Base-by-base conservation (phyloP, 345 rosid genomes). In the Erucastrum elatum region DNA sequence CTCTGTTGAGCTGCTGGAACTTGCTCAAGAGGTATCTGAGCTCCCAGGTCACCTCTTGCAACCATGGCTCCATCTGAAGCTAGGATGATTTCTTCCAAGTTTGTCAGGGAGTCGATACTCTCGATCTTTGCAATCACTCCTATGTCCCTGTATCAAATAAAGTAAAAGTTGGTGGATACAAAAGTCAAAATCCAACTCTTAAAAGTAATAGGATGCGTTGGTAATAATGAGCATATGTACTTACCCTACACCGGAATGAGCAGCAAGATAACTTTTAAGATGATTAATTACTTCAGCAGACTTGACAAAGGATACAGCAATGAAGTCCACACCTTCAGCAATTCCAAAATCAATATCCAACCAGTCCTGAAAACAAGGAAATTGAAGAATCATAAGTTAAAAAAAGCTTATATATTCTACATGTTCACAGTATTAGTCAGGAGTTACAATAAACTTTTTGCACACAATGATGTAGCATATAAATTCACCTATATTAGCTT, bases 61-160 rank as follows among this genome's bases (percentile, higher is more conserved):
- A 95, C 99, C 99, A 95, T 95, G 81, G 99, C 99, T 80, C 99
- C 99, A 85, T 93, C 98, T 59, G 99, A 93, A 75, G 97, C 95
- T 81, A 26, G 84, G 61, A 93, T 84, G 60, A 96, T 96, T 73
- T 90, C 97, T 85, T 93, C 95, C 85, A 96, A 87, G 83, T 91
- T 96, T 80, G 74, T 90, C 76, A 96, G 75, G 2, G 99, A 96
- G 80, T 93, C 98, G 13, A 91, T 85, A 75, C 99, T 96, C 85
- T 96, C 98, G 58, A 96, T 93, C 87, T 96, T 96, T 67, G 98
- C 98, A 84, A 96, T 85, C 69, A 96, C 87, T 77, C 95, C 88
- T 69, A 93, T 87, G 59, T 91, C 99, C 81, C 99, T 93, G 86
- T 64, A 83, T 76, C 53, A 65, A n/a, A 69, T 60, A 27, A 41